Percentiles rank a stretch among this genome's conserved stretches.
phyloP scores from a whole-genome alignment of 139 green algal species.

The Chara braunii region DNA sequence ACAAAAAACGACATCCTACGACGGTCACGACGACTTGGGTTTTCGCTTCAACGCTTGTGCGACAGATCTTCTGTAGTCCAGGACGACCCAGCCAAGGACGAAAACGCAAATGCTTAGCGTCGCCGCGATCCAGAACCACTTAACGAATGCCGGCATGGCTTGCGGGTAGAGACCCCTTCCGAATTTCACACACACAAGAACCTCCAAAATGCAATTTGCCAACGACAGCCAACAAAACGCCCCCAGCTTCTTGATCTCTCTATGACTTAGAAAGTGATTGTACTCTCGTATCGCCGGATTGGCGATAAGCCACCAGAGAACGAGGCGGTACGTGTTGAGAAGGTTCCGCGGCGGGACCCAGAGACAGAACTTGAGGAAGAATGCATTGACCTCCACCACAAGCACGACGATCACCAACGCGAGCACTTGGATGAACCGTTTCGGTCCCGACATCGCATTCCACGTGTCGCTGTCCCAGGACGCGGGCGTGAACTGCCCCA shows the following conservation, averaged over 20 bases:
- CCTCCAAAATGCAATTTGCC: constrained; percentile 49
- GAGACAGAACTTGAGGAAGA: constrained; percentile 89
- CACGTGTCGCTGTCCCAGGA: constrained; percentile 58
- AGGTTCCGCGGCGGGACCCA: constrained; percentile 75
- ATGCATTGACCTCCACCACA: constrained; percentile 72
- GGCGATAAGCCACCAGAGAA: constrained; percentile 52
- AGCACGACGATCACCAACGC: constrained; percentile 47
- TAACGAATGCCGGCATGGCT: background rate
- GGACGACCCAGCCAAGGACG: too few relatives aligned
- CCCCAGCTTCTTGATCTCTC: constrained; percentile 66
- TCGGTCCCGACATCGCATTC: constrained; percentile 39
- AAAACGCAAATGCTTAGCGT: too few relatives aligned
- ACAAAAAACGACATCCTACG: too few relatives aligned
- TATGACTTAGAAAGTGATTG: constrained; percentile 77
- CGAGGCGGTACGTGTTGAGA: constrained; percentile 67
- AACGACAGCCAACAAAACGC: constrained; percentile 70
- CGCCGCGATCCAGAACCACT: background rate
- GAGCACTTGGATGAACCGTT: constrained; percentile 49
- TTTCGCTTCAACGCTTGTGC: too few relatives aligned
- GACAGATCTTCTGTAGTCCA: too few relatives aligned
- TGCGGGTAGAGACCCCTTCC: constrained; percentile 40
- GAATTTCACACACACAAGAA: constrained; percentile 74
- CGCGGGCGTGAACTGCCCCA: constrained; percentile 71
- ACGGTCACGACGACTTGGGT: too few relatives aligned
- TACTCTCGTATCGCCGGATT: constrained; percentile 66